phyloP scores from a whole-genome alignment of 2,329 filamentous ascomycete species.

The Cercospora citrullina region DNA sequence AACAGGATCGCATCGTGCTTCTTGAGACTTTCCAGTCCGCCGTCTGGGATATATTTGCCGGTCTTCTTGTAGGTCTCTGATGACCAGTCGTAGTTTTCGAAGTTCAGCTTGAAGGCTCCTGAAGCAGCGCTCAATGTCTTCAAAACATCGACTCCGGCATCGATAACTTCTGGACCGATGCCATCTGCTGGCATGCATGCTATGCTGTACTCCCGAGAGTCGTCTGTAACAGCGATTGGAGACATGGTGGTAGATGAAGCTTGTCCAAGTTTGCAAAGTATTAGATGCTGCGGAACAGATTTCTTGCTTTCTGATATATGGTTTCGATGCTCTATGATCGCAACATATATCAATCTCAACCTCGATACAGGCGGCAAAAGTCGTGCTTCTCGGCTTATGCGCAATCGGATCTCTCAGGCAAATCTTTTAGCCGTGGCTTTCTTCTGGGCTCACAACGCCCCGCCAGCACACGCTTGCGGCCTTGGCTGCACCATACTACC shows the following conservation, averaged over 20 bases:
- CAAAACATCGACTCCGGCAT: constrained; percentile 63
- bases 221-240: constrained; percentile 25
- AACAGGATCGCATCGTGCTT: constrained; percentile 67
- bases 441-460: background rate
- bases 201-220: constrained; percentile 51
- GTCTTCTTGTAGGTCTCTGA: constrained; percentile 66
- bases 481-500: background rate
- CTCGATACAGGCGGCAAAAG: background rate
- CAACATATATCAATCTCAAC: background rate
- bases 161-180: constrained; percentile 68
- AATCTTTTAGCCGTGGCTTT: background rate
- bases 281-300: background rate
- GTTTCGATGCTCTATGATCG: background rate
- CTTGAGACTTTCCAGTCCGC: constrained; percentile 57
- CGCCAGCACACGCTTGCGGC: background rate
- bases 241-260: constrained; percentile 25
- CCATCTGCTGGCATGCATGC: constrained; percentile 69
- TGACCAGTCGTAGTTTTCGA: constrained; percentile 66
- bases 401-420: background rate
- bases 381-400: background rate
- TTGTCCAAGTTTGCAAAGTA: background rate
- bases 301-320: background rate
- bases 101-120: constrained; percentile 60
- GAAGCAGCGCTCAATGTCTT: constrained; percentile 52
- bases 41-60: constrained; percentile 64